phyloP scores from a whole-genome alignment of 179 eudicot genomes.

The Actinidia chinensis region DNA sequence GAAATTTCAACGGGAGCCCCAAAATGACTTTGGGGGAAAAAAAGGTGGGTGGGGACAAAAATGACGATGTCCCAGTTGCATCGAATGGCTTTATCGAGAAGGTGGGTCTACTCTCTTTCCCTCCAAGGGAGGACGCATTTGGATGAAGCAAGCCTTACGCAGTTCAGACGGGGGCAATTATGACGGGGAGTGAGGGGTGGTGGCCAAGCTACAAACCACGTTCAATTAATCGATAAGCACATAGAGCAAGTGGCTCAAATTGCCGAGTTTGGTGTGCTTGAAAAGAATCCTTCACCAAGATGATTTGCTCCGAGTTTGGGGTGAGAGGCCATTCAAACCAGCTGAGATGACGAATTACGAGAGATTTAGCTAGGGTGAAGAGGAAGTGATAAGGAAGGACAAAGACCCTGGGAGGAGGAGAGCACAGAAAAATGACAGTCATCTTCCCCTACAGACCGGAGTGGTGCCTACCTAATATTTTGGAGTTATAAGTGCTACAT shows the following conservation, averaged over 20 bases:
- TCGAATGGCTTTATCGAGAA: conserved; percentile 81
- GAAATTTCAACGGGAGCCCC: conserved; percentile 82
- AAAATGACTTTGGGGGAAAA: conserved; percentile 77
- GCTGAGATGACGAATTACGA: conserved; percentile 68
- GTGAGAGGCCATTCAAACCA: conserved; percentile 70
- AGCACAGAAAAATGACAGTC: too few relatives aligned
- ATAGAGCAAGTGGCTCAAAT: conserved; percentile 71
- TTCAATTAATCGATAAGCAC: conserved; percentile 59
- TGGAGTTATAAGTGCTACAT: too few relatives aligned
- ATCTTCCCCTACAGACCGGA: too few relatives aligned
- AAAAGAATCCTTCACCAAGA: conserved; percentile 85
- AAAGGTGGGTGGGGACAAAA: too few relatives aligned
- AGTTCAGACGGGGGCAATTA: conserved; percentile 72
- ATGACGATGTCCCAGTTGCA: conserved; percentile 88
- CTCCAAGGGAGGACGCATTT: conserved; percentile 66
- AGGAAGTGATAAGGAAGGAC: conserved; percentile 11
- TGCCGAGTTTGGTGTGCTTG: conserved; percentile 69
- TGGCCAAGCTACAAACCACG: conserved; percentile 58
- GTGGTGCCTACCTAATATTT: background rate
- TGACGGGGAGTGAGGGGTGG: conserved; percentile 81
- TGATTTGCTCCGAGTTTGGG: conserved; percentile 63
- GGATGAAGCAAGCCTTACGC: conserved; percentile 77
- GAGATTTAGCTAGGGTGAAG: conserved; percentile 57
- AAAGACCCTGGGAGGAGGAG: too few relatives aligned
- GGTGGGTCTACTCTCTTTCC: conserved; percentile 85